Conservation (phyloP, 495 filamentous ascomycete species). For the Arthonia radiata region DNA sequence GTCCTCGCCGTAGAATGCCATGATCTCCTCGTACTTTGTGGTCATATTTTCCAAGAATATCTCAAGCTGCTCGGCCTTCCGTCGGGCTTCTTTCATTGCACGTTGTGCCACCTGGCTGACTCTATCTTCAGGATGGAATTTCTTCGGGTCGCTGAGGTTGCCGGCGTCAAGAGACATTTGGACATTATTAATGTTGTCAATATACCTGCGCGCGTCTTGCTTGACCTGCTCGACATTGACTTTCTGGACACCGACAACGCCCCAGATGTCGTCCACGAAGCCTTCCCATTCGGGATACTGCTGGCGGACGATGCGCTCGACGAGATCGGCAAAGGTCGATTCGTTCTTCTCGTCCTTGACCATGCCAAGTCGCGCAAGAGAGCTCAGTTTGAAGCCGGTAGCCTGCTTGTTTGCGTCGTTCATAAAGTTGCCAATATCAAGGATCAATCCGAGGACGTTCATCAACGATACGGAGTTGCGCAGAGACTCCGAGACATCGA, state of each 20-base stretch:
- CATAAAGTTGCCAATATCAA: slow-evolving; percentile 99
- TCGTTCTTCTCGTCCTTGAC: slow-evolving; percentile 98
- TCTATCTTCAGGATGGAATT: slow-evolving; percentile 92
- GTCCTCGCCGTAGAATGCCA: slow-evolving; percentile 93
- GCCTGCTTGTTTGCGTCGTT: slow-evolving; percentile 98
- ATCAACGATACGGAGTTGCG: slow-evolving; percentile 78
- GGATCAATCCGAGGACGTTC: slow-evolving; percentile 83
- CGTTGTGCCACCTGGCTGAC: slow-evolving; percentile 78
- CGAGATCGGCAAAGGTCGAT: slow-evolving; percentile 79
- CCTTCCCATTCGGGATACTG: slow-evolving; percentile 91
- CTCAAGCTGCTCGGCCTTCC: slow-evolving; percentile 90
- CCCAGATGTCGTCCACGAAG: slow-evolving; percentile 64
- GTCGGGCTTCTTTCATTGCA: slow-evolving; percentile 83
- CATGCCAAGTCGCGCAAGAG: slow-evolving; percentile 83
- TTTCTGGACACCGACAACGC: slow-evolving; percentile 66
- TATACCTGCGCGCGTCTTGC: slow-evolving; percentile 75
- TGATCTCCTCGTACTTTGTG: slow-evolving; percentile 78
- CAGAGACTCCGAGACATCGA: slow-evolving; percentile 65
- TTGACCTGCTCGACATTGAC: slow-evolving; percentile 85
- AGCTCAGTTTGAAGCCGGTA: slow-evolving; percentile 89
- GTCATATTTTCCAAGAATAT: slow-evolving; percentile 85
- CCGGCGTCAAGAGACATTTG: slow-evolving; percentile 78
- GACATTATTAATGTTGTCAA: slow-evolving; percentile 81
- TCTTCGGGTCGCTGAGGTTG: slow-evolving; percentile 87
- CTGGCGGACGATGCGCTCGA: slow-evolving; percentile 89